phyloP scores from a whole-genome alignment of 345 rosid species.

The Salix arbutifolia region DNA sequence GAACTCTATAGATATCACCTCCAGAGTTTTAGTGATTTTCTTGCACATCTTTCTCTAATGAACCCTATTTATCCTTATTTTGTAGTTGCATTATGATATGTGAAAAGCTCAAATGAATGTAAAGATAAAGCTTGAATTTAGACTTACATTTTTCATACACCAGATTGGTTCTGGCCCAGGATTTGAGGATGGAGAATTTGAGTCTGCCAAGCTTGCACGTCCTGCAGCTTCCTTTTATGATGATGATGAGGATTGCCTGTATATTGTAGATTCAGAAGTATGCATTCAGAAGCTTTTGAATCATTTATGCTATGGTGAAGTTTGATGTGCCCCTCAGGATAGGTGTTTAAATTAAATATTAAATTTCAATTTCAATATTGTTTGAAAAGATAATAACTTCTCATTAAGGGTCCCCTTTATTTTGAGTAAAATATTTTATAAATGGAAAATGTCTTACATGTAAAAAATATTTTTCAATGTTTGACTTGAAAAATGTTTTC shows the following conservation, averaged over 20 bases:
- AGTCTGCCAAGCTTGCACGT: slow-evolving; percentile 71
- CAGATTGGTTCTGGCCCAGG: slow-evolving; percentile 98
- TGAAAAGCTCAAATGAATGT: slow-evolving; percentile 14
- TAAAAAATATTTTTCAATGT: too few species aligned
- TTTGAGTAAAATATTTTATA: too few species aligned
- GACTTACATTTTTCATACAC: slow-evolving; percentile 35
- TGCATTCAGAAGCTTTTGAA: slow-evolving; percentile 13
- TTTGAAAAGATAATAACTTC: too few species aligned
- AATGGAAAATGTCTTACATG: too few species aligned
- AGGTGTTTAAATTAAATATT: neutral
- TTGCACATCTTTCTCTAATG: neutral
- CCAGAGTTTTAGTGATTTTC: neutral
- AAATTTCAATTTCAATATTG: too few species aligned
- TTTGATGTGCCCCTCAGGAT: neutral
- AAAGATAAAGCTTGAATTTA: slow-evolving; percentile 22
- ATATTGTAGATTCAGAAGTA: slow-evolving; percentile 93
- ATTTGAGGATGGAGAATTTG: slow-evolving; percentile 95
- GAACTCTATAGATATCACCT: neutral
- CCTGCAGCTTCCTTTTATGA: slow-evolving; percentile 76
- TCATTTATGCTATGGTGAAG: neutral
- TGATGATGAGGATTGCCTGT: slow-evolving; percentile 67
- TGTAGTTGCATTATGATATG: neutral
- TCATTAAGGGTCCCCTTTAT: too few species aligned
- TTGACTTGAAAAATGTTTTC: too few species aligned
- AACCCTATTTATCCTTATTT: neutral